Evolutionary conservation across 2,329 filamentous ascomycete species (phyloP), one percentile per base, ranked within the genome.

Genomic region (Herpotrichia juniperi): DNA sequence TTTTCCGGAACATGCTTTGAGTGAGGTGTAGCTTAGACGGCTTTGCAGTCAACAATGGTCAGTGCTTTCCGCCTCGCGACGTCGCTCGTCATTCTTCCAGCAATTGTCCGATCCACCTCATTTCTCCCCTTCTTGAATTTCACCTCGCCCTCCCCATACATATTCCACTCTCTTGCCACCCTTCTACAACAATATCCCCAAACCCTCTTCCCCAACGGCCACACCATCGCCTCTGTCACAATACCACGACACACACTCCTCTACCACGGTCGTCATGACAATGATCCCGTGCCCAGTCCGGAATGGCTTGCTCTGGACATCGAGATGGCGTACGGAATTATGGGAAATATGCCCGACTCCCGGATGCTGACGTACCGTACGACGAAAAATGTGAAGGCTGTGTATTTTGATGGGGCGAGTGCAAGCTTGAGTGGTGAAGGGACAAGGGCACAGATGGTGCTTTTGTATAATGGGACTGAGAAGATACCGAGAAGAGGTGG

Each of bases 251-350:
- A 75, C 53, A 81, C 79, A 9, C 72, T 78, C 49, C 64, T 82
- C 31, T 81, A 81, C 65, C 80, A 83, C 61, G 80, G 79, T 11
- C 66, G 79, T 35, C 66, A 64, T 54, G 77, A 79, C 53, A 64
- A 48, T 10, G 63, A 75, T 4, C 54, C 72, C 3, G 75, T 79
- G 3, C 75, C 78, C 14, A 79, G 74, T 48, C 79, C 79, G 11
- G 80, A 83, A 64, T 83, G 79, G 79, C 67, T 82, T 19, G 77
- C 79, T 5, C 78, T 83, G 56, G 80, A 82, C 59, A 67, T 79
- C 61, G 79, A 78, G 50, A 82, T 82, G 80, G 73, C 78, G n/a
- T 82, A 82, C 57, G 78, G 77, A 4, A 82, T 83, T 54, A 81
- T 81, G 74, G 79, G 80, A 17, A 67, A 66, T 1, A 68, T 70